These are phyloP conservation scores for Moesziomyces parantarcticus DNA, from an alignment of 1,284 basidiomycete genomes.

Conservation along the genomic window DNA sequence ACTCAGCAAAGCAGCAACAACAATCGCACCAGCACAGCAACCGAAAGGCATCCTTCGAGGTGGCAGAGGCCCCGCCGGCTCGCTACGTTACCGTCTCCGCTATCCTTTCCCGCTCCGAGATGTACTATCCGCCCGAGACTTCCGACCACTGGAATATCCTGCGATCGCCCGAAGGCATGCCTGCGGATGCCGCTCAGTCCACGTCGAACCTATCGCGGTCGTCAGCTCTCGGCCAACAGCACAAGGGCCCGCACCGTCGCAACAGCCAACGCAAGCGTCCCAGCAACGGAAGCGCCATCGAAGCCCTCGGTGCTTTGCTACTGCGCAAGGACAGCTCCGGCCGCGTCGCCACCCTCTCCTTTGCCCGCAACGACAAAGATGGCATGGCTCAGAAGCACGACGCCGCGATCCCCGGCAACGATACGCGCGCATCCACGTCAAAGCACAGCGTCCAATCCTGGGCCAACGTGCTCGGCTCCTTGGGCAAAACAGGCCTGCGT, in stretches of 20 bases:
- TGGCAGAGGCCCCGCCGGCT: slow-evolving; percentile 14
- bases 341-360: slow-evolving; percentile 51
- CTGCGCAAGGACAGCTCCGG: slow-evolving; percentile 57
- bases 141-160: slow-evolving; percentile 34
- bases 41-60: not conserved
- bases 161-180: slow-evolving; percentile 13
- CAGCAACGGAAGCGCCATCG: slow-evolving; percentile 63
- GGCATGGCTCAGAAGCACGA: not conserved
- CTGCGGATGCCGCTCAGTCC: slow-evolving; percentile 1
- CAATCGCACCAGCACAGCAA: not conserved
- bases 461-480: slow-evolving; percentile 21
- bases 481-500: slow-evolving; percentile 13
- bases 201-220: not conserved
- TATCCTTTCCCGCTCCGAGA: slow-evolving; percentile 57
- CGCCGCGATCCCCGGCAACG: not conserved
- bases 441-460: slow-evolving; percentile 31
- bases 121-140: slow-evolving; percentile 39
- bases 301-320: slow-evolving; percentile 61
- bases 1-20: not conserved
- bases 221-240: slow-evolving; percentile 3
- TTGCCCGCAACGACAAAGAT: slow-evolving; percentile 9
- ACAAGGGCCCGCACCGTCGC: slow-evolving; percentile 14
- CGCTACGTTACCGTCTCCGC: slow-evolving; percentile 57
- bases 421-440: slow-evolving; percentile 1
- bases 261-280: slow-evolving; percentile 28